Base-by-base conservation (phyloP, 2,329 filamentous ascomycete species). In the Fusarium sororula region DNA sequence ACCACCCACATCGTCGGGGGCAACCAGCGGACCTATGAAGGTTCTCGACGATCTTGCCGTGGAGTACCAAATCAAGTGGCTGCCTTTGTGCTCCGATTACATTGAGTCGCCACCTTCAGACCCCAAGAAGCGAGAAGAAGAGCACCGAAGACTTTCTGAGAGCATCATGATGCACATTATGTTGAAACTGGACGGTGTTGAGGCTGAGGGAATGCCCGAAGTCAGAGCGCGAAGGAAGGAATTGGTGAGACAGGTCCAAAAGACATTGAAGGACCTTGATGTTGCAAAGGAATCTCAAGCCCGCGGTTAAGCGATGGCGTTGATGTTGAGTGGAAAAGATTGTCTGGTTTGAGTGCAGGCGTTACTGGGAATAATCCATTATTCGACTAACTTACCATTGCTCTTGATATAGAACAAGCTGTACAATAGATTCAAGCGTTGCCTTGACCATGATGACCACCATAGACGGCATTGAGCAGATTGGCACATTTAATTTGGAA, bases 161-260 rank as follows among this genome's bases (percentile, higher is more conserved):
- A 93, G 91, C 9, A 88, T 95, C 44, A 86, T 96, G 85, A 90
- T 92, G 70, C 92, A 95, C 76, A 90, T 95, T 6, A 79, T 96
- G 42, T 83, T 96, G 73, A 96, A 95, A 83, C 82, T 94, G 44
- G 94, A 96, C 80, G 91, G 88, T 28, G 90, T 96, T 6, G 93
- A 96, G 75, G 91, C 91, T 0, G 91, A 92, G 54, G 93, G 92
- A 10, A 90, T 93, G 73, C 81, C 84, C 15, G 90, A 91, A 18
- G 90, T 92, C 32, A 87, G 93, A 70, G 83, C 86, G 18, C 89
- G 85, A 80, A 85, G 94, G 78, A 95, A 93, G 84, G 92, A 91
- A 66, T 82, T 95, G 57, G 92, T 96, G n/a, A 89, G 86, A 77
- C 87, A 92, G 72, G 91, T 93, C 7, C 93, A 96, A 80, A 87